Evolutionary conservation across 1,284 basidiomycete genomes (phyloP).

Genomic region (Rhodotorula sp.): DNA sequence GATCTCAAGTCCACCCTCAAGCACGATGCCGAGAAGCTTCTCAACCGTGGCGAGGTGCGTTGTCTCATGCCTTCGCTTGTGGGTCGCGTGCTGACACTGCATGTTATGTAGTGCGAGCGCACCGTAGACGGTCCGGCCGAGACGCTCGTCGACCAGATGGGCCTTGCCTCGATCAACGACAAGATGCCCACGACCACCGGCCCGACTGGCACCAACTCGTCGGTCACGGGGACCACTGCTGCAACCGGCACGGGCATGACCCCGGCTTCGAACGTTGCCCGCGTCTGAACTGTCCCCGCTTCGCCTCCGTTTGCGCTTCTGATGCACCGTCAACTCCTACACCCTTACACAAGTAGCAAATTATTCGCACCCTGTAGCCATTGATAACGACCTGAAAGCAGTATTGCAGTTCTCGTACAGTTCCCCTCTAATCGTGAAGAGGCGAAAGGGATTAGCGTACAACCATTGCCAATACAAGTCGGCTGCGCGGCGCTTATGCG

Average conservation of each 20-base stretch:
- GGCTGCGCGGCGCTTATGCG: neutral
- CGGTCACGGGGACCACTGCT: neutral
- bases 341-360: no score
- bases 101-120: constrained; percentile 14
- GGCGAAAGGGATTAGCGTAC: no score
- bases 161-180: constrained; percentile 16
- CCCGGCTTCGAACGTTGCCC: neutral
- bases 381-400: no score
- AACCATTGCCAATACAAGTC: neutral
- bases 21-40: constrained; percentile 21
- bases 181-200: neutral
- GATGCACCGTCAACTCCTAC: no score
- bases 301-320: neutral
- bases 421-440: no score
- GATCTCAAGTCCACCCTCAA: constrained; percentile 37
- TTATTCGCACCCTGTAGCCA: no score
- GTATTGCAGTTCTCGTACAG: no score
- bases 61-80: neutral
- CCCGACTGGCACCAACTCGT: neutral
- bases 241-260: neutral
- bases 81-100: neutral
- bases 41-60: constrained; percentile 17
- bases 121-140: constrained; percentile 36
- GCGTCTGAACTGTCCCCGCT: neutral
- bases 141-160: constrained; percentile 19